These are phyloP conservation scores for Brassica nigra DNA, from an alignment of 345 rosid species.

Conservation along the genomic window DNA sequence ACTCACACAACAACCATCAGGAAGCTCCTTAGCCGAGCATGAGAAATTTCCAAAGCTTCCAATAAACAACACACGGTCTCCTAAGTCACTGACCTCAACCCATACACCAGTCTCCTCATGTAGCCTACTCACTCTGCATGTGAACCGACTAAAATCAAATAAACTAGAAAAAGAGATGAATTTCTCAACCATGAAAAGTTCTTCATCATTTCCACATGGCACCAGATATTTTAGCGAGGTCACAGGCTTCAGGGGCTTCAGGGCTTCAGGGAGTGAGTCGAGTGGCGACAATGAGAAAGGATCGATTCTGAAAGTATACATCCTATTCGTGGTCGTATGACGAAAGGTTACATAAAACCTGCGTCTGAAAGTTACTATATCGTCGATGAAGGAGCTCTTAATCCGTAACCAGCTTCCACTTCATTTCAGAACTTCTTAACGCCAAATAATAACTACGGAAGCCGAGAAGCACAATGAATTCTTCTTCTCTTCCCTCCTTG, in stretches of 20 bases:
- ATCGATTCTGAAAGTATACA: background rate
- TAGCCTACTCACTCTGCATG: conserved; percentile 20
- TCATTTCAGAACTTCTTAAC: conserved; percentile 18
- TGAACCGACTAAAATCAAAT: background rate
- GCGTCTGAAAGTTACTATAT: background rate
- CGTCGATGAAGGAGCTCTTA: background rate
- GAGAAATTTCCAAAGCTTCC: background rate
- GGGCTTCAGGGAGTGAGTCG: background rate
- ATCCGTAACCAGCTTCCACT: background rate
- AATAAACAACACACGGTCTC: conserved; percentile 8
- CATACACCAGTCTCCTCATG: background rate
- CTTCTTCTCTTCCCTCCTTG: background rate
- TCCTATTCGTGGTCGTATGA: background rate
- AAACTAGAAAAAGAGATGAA: background rate
- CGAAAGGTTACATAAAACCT: background rate
- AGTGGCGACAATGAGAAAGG: background rate
- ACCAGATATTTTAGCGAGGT: background rate
- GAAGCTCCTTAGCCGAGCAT: background rate
- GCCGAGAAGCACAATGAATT: background rate
- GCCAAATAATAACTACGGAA: background rate
- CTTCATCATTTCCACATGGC: background rate
- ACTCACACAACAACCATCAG: conserved; percentile 15
- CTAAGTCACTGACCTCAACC: background rate
- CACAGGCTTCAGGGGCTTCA: background rate
- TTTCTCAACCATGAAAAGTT: conserved; percentile 11